Percentiles rank a stretch among this genome's conserved stretches.
Conservation (phyloP, 495 filamentous ascomycete species). For the Xylaria telfairii region DNA sequence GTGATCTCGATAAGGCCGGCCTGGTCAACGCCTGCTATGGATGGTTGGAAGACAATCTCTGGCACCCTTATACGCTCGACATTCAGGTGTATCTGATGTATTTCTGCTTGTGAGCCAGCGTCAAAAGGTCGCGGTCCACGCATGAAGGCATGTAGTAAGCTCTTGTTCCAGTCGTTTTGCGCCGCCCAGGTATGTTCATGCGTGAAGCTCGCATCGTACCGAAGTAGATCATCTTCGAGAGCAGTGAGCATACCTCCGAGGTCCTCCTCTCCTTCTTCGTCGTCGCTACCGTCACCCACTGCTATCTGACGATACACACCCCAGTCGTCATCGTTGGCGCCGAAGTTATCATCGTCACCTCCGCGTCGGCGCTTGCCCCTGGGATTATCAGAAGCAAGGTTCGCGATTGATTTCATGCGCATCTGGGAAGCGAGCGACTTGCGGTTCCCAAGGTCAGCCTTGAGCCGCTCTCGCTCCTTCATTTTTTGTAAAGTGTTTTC, state of each 20-base stretch:
- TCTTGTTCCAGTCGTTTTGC: slow-evolving; percentile 92
- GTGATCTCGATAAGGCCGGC: slow-evolving; percentile 91
- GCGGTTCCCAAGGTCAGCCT: slow-evolving; percentile 90
- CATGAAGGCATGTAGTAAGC: slow-evolving; percentile 84
- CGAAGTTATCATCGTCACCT: slow-evolving; percentile 86
- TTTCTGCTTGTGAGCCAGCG: slow-evolving; percentile 76
- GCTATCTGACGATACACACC: slow-evolving; percentile 92
- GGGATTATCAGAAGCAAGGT: slow-evolving; percentile 89
- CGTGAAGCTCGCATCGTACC: slow-evolving; percentile 85
- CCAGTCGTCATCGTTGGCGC: slow-evolving; percentile 98
- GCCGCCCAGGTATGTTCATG: slow-evolving; percentile 91
- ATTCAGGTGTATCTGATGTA: slow-evolving; percentile 90
- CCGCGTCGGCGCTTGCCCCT: slow-evolving; percentile 74
- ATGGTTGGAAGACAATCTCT: slow-evolving; percentile 92
- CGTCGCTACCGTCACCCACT: slow-evolving; percentile 72
- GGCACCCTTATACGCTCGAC: slow-evolving; percentile 96
- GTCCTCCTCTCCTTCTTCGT: slow-evolving; percentile 89
- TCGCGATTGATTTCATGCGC: slow-evolving; percentile 98
- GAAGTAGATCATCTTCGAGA: slow-evolving; percentile 82
- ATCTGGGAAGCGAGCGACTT: slow-evolving; percentile 95
- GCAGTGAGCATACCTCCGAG: slow-evolving; percentile 70
- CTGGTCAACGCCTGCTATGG: slow-evolving; percentile 92
- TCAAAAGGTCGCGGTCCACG: slow-evolving; percentile 88
- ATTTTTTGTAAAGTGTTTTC: slow-evolving; percentile 78
- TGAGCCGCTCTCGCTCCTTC: slow-evolving; percentile 90